A percentile compares a stretch with the other conserved stretches of the same genome.
Conservation (phyloP, 768 basidiomycete genomes). For the Phanerochaete sordida region DNA sequence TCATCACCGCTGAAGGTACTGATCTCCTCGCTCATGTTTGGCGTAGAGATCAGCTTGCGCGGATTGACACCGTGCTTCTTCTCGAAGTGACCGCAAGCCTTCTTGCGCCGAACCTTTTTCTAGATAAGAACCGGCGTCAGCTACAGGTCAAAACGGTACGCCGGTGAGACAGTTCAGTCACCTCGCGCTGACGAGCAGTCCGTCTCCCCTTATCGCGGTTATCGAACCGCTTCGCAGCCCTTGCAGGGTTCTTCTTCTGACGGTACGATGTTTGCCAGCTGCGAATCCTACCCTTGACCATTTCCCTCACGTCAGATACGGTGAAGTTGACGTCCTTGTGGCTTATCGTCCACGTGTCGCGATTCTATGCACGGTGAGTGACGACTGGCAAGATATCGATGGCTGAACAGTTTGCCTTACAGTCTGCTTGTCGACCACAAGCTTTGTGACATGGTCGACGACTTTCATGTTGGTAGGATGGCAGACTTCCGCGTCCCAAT, state of each 20-base stretch:
- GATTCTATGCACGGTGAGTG: neutral
- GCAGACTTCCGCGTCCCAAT: neutral
- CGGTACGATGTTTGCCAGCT: neutral
- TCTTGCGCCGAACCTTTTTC: neutral
- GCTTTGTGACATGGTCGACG: neutral
- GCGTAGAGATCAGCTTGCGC: neutral
- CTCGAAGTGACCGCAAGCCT: neutral
- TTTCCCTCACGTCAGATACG: neutral
- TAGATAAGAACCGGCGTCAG: neutral
- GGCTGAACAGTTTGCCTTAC: neutral
- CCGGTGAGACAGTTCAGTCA: neutral
- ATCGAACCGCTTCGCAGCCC: neutral
- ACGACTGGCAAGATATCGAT: neutral
- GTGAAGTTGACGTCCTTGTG: neutral
- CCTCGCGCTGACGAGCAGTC: neutral
- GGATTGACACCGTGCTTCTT: neutral
- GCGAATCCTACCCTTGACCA: neutral
- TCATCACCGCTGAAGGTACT: neutral
- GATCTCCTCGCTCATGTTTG: neutral
- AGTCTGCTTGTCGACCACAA: neutral
- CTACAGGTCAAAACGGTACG: neutral
- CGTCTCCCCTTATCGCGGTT: neutral
- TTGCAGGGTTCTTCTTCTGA: neutral
- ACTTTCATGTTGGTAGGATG: neutral
- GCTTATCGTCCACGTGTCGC: neutral